Evolutionary conservation across 768 basidiomycete genomes (phyloP), one percentile per base, ranked within the genome.

Genomic region (Macrolepiota fuliginosa): DNA sequence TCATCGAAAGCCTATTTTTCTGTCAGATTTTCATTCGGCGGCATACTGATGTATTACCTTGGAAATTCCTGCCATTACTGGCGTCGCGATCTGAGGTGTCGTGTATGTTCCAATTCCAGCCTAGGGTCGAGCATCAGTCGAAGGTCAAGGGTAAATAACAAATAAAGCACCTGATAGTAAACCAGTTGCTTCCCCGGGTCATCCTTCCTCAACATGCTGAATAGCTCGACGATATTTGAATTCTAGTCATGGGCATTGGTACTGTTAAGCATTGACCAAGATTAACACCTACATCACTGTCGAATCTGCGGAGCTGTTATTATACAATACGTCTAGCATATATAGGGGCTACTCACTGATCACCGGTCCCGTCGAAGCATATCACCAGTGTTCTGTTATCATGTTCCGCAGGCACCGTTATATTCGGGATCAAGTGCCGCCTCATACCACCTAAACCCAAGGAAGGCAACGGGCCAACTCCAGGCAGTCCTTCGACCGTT

Each of bases 31-130:
- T 24, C 11, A 49, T 27, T 49, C 19, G 35, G 40, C 2, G 47
- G 37, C 37, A 11, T 7, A 19, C n/a, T 10, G 58, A 55, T 29
- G 12, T 11, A 24, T 11, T 35, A 77, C 79, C 73, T 81, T 81
- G 61, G 75, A 79, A 4, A 82, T 58, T 40, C 74, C 78, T 22
- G 80, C 71, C 56, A 71, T 70, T n/a, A 81, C 52, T 0, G 80
- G 82, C 0, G 78, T 81, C 0, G 80, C 78, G 17, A 79, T 71
- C 53, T 79, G 64, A 0, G 79, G 80, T 1, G 71, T 66, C 2
- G 75, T 81, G 65, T 83, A 83, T 4, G 83, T 85, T 4, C 83
- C 83, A 62, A 84, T 83, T 2, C 83, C 83, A 55, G 83, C 78
- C 81, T 83, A 60, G 13, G 32, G 35, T 19, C 29, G 24, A 35